A percentile compares a stretch with the other conserved stretches of the same genome.
Conservation (phyloP, 1,284 basidiomycete species). For the Cryptococcus sp. region DNA sequence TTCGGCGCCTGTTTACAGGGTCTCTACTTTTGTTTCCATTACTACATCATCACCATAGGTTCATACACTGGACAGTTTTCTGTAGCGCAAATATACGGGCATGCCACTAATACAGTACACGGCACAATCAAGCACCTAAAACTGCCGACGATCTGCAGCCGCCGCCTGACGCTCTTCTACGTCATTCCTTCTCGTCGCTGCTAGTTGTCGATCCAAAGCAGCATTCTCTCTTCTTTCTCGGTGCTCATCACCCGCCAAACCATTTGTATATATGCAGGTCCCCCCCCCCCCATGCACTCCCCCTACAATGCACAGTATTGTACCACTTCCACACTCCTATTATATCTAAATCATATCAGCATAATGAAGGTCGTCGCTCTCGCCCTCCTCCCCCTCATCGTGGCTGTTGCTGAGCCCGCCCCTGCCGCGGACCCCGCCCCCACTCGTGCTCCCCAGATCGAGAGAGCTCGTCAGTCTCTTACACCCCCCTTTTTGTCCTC, state of each 20-base stretch:
- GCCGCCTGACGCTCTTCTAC: too few relatives aligned
- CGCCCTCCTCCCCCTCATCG: constrained; percentile 14
- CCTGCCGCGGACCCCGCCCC: constrained; percentile 11
- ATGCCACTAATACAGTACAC: too few relatives aligned
- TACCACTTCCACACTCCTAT: not conserved
- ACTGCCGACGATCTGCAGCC: too few relatives aligned
- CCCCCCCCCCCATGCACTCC: not conserved
- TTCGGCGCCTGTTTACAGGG: too few relatives aligned
- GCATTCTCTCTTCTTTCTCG: too few relatives aligned
- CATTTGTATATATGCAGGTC: not conserved
- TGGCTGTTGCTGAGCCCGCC: constrained; percentile 12
- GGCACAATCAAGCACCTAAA: too few relatives aligned
- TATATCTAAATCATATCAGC: not conserved
- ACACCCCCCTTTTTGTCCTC: not conserved
- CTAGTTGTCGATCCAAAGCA: too few relatives aligned
- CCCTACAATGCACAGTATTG: not conserved
- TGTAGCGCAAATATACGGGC: too few relatives aligned
- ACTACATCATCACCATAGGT: too few relatives aligned
- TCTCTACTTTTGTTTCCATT: too few relatives aligned
- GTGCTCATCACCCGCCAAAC: not conserved
- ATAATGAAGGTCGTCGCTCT: constrained; percentile 24
- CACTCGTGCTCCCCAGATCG: constrained; percentile 5
- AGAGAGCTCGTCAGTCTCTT: constrained; percentile 11
- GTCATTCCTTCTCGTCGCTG: too few relatives aligned
- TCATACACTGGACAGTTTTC: too few relatives aligned